Base-by-base conservation (phyloP, 1,139 yeast species). In the Zygosaccharomyces pseudobailii region DNA sequence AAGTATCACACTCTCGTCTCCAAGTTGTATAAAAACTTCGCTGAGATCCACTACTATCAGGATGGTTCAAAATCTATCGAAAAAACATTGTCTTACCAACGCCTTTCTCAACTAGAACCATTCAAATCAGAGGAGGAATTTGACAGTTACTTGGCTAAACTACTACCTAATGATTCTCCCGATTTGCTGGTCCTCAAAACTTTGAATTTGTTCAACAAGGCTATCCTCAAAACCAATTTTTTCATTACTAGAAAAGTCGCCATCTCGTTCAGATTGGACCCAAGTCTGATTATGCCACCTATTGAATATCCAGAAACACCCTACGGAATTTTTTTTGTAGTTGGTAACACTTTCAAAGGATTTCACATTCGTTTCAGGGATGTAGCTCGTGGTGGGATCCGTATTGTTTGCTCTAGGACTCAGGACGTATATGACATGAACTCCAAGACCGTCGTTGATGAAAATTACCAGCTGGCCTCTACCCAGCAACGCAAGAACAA, bases 361-460 rank as follows among this genome's bases (percentile, higher is more conserved):
- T 92, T 92, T 84, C 98, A 92, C 68, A 84, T 92, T 57, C 80
- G 98, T 69, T 92, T 92, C 73, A 83, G 97, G 68, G 97, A 92
- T 69, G 90, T 92, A 62, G 95, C 98, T 31, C 82, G 98, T 69
- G 98, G 98, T 68, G 98, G 98, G 67, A 92, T 92, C 61, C 82
- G 98, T 71, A 87, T 92, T 64, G 98, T 92, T 61, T 84, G 84
- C 66, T 85, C 95, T 10, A 80, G 95, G 67, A 84, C 87, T 43
- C 72, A 75, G 51, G 97, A 92, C 70, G 90, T 90, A 40, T 92
- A 89, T 69, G 80, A 85, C 46, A 81, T 82, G 63, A 92, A 92
- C 66, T 85, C 84, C 54, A 81, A 96, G 60, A 87, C 87, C 59
- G 78, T 92, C 68, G 89, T 92, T 70, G 98, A 92, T 69, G 98